These are phyloP conservation scores for Datura wrightii DNA, from an alignment of 257 asterid genomes.

Conservation along the genomic window DNA sequence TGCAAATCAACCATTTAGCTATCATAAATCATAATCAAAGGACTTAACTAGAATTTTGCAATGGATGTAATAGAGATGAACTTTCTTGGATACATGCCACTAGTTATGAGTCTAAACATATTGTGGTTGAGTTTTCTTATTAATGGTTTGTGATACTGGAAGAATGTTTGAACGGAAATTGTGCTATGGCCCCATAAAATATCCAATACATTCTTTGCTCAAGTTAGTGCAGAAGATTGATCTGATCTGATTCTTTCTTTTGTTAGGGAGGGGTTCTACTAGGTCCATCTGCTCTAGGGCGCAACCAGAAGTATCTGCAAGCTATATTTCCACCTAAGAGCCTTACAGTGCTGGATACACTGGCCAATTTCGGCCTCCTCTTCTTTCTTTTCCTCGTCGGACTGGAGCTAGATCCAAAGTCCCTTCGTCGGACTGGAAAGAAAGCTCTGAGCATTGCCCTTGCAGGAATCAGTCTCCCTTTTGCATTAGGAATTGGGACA, in stretches of 20 bases:
- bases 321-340: constrained; percentile 70
- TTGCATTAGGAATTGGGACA: constrained; percentile 73
- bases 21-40: background rate
- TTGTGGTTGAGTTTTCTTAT: background rate
- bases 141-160: background rate
- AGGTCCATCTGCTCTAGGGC: constrained; percentile 88
- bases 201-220: too few relatives aligned
- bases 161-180: background rate
- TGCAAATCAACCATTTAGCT: background rate
- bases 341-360: constrained; percentile 73
- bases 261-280: constrained; percentile 80
- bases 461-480: constrained; percentile 75
- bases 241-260: background rate
- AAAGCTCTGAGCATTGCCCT: constrained; percentile 71
- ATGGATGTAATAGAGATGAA: background rate
- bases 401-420: constrained; percentile 61
- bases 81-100: background rate
- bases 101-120: background rate
- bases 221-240: background rate
- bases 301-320: constrained; percentile 51
- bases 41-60: background rate
- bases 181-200: background rate
- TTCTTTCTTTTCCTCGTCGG: constrained; percentile 83
- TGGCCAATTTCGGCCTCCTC: constrained; percentile 80
- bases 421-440: constrained; percentile 62